Evolutionary conservation across 192 early-diverging fungal genomes (phyloP), one percentile per base, ranked within the genome.

Genomic region (Gamsiella multidivaricata): DNA sequence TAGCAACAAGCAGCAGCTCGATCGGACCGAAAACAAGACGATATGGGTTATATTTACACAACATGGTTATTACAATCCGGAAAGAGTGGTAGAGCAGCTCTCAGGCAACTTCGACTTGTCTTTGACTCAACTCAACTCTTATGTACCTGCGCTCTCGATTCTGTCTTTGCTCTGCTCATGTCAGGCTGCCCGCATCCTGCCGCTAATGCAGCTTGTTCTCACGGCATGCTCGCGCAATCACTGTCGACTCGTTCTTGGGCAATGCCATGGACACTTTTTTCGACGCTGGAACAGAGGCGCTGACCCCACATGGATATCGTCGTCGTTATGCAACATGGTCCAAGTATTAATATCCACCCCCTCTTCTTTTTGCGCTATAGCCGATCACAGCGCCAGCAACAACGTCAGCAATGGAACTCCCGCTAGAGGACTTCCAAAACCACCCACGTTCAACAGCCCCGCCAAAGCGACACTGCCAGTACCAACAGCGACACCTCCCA

Each of bases 391-490:
- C 20, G 26, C 39, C 25, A 52, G 31, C 39, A 78, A 49, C 36
- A 76, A 39, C 52, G 32, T 25, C 6, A 57, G 46, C 46, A 73
- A 65, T 45, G 70, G 70, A 54, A 78, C 65, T 33, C 74, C 74
- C 23, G 74, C 49, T 7, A 45, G 74, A 59, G 61, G 60, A 41
- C 31, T 69, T 14, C 74, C 74, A 32, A 78, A 78, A 64, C 74
- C 74, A 59, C 74, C 74, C 17, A 45, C 65, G 7, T 34, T 71
- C 18, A 60, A 71, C 54, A 57, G 34, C 29, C 61, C 59, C 18
- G 42, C 53, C 2, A 46, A 52, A 25, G 39, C 57, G 29, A 65
- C 71, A 18, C 61, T 63, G 26, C 15, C 61, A 73, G 36, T 36
- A 58, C 62, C 63, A 34, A 31, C 55, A 65, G 55, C 70, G 47